These are phyloP conservation scores for Populus deltoides DNA, from an alignment of 345 rosid species.

Conservation along the genomic window DNA sequence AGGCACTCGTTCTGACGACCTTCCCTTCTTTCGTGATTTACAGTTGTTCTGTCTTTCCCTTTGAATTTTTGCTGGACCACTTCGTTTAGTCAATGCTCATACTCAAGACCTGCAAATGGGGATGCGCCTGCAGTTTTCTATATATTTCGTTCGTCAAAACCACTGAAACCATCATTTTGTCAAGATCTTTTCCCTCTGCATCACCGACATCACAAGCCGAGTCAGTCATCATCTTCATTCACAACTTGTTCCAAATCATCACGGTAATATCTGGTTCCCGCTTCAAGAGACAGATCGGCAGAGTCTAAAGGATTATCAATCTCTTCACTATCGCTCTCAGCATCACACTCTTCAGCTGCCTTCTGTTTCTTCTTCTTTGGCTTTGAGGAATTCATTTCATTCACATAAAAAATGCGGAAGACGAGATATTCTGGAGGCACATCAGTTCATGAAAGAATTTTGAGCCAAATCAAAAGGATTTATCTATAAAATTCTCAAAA, in stretches of 20 bases:
- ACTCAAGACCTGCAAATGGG: conserved; percentile 49
- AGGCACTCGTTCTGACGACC: no score
- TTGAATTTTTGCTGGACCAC: no score
- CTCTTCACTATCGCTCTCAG: conserved; percentile 85
- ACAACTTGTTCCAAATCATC: conserved; percentile 71
- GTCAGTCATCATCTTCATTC: conserved; percentile 64
- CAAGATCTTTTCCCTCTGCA: conserved; percentile 49
- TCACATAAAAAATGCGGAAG: conserved; percentile 86
- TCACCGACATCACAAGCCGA: conserved; percentile 40
- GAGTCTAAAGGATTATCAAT: conserved; percentile 31
- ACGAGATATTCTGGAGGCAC: conserved; percentile 90
- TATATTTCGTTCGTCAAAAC: no score
- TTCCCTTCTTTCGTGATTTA: no score
- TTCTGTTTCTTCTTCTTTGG: conserved; percentile 58
- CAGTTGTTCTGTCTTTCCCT: no score
- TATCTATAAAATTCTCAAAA: no score
- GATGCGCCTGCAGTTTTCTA: conserved; percentile 33
- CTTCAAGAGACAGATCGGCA: conserved; percentile 44
- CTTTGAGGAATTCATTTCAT: conserved; percentile 35
- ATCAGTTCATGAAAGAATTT: conserved; percentile 78
- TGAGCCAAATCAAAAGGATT: conserved; percentile 66
- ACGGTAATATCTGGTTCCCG: conserved; percentile 61
- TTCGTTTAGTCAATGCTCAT: no score
- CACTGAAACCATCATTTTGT: not conserved
- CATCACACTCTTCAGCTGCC: conserved; percentile 48